Evolutionary conservation across 352 stramenopile genomes (phyloP).

Genomic region (Phytophthora vignae): DNA sequence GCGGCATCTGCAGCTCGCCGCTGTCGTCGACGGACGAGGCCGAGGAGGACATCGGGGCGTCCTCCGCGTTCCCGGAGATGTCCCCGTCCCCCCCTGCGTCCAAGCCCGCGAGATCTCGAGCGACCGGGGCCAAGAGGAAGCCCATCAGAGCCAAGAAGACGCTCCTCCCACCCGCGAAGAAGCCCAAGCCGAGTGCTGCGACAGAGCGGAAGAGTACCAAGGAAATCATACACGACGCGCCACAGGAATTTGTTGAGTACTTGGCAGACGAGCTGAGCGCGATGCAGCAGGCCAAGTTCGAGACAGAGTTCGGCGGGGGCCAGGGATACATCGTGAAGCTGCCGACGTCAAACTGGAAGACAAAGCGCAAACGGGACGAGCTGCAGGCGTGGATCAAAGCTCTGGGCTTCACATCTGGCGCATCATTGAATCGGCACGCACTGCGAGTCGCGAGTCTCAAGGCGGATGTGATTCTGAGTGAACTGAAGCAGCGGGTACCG

Average conservation of each 20-base stretch:
- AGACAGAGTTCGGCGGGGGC: conserved; percentile 57
- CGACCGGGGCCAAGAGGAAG: conserved; percentile 19
- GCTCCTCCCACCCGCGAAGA: conserved; percentile 20
- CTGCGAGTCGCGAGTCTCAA: conserved; percentile 68
- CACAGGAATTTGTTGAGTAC: conserved; percentile 63
- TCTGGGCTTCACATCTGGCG: conserved; percentile 61
- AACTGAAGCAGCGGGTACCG: conserved; percentile 49
- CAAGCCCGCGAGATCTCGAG: conserved; percentile 20
- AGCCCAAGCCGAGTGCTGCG: conserved; percentile 18
- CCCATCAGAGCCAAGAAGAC: conserved; percentile 9
- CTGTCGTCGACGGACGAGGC: conserved; percentile 58
- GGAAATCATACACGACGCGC: conserved; percentile 52
- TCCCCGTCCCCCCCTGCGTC: conserved; percentile 18
- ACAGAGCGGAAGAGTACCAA: conserved; percentile 41
- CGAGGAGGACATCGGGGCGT: conserved; percentile 4
- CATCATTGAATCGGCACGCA: conserved; percentile 42
- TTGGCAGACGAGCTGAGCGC: conserved; percentile 59
- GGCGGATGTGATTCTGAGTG: conserved; percentile 62
- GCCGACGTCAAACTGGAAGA: conserved; percentile 40
- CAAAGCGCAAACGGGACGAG: conserved; percentile 24
- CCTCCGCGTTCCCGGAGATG: conserved; percentile 18
- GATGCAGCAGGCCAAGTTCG: conserved; percentile 53
- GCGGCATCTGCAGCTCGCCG: conserved; percentile 58
- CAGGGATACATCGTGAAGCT: conserved; percentile 69
- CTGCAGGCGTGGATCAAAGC: conserved; percentile 53